phyloP scores from a whole-genome alignment of 2,329 filamentous ascomycete species.

The Talaromyces amestolkiae region DNA sequence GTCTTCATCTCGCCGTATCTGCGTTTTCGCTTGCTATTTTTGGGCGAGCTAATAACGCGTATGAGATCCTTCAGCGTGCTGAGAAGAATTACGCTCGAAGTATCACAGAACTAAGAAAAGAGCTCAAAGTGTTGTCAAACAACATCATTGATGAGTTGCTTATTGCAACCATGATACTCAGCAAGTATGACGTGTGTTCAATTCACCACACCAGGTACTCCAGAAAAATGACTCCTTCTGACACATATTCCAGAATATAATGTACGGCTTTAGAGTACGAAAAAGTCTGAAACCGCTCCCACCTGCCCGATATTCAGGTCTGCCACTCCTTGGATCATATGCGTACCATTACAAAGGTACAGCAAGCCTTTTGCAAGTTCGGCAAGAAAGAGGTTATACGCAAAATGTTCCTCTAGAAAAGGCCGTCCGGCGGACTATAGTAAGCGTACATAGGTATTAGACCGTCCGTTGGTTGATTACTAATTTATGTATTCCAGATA shows the following conservation, averaged over 20 bases:
- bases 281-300: neutral
- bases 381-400: constrained; percentile 18
- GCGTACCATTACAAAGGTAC: constrained; percentile 26
- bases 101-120: constrained; percentile 21
- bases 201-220: neutral
- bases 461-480: neutral
- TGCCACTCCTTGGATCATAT: constrained; percentile 18
- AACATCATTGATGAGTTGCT: constrained; percentile 25
- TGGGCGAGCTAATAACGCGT: constrained; percentile 21
- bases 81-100: constrained; percentile 11
- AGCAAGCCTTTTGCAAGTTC: constrained; percentile 22
- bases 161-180: constrained; percentile 26
- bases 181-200: constrained; percentile 22
- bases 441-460: constrained; percentile 9
- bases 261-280: neutral
- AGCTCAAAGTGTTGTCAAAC: constrained; percentile 21
- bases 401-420: constrained; percentile 20
- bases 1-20: constrained; percentile 24
- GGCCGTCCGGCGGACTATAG: constrained; percentile 22
- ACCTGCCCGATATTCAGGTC: neutral
- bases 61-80: constrained; percentile 14
- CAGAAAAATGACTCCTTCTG: neutral
- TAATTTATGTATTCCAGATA: constrained; percentile 2
- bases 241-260: constrained; percentile 2
- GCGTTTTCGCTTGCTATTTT: constrained; percentile 26